Conservation (phyloP, 1,139 yeast genomes). For the Lodderomyces pseudojiufengensis region DNA sequence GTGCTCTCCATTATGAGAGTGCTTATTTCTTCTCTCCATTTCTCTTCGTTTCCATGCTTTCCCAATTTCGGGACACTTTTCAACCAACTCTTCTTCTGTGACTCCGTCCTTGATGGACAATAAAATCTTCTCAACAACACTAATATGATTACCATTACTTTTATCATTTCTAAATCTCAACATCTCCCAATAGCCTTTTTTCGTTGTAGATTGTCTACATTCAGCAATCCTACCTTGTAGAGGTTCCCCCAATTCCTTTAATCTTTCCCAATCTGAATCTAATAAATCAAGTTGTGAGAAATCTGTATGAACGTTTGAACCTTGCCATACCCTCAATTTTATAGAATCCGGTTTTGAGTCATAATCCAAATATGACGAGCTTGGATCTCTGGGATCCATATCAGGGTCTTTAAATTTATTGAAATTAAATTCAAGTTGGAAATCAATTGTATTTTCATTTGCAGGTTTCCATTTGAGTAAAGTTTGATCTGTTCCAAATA, state of each 20-base stretch:
- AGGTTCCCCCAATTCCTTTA: slow-evolving; percentile 72
- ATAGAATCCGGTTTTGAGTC: slow-evolving; percentile 69
- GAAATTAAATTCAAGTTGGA: slow-evolving; percentile 67
- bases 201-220: slow-evolving; percentile 56
- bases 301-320: slow-evolving; percentile 61
- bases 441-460: slow-evolving; percentile 90
- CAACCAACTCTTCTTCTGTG: slow-evolving; percentile 66
- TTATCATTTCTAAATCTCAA: slow-evolving; percentile 92
- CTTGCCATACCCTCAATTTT: slow-evolving; percentile 75
- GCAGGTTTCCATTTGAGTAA: slow-evolving; percentile 96
- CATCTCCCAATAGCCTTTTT: slow-evolving; percentile 69
- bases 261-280: slow-evolving; percentile 77
- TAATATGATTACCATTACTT: slow-evolving; percentile 75
- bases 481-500: slow-evolving; percentile 81
- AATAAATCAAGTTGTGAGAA: slow-evolving; percentile 61
- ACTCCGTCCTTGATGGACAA: slow-evolving; percentile 87
- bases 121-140: slow-evolving; percentile 77
- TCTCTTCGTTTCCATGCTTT: slow-evolving; percentile 37
- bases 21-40: slow-evolving; percentile 22
- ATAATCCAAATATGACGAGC: slow-evolving; percentile 73
- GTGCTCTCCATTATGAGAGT: slow-evolving; percentile 6
- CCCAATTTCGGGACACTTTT: slow-evolving; percentile 33
- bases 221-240: slow-evolving; percentile 90
- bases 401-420: slow-evolving; percentile 66
- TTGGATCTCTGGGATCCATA: slow-evolving; percentile 66